phyloP scores from a whole-genome alignment of 129 eudicot species.

The Tanacetum coccineum region DNA sequence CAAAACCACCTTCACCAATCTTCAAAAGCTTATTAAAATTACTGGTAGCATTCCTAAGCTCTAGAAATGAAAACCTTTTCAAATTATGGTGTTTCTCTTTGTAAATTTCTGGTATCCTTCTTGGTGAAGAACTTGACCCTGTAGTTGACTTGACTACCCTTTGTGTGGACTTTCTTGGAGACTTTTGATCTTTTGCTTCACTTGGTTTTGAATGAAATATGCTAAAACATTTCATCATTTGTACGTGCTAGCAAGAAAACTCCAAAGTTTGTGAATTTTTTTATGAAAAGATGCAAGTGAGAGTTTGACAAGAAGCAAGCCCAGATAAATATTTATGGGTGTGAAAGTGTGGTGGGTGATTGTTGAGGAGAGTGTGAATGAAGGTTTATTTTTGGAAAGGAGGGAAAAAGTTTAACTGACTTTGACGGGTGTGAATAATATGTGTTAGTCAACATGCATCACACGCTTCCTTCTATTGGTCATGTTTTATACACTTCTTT shows the following conservation, averaged over 20 bases:
- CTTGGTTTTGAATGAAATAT: conserved; percentile 24
- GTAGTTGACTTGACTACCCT: conserved; percentile 42
- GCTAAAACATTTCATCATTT: conserved; percentile 33
- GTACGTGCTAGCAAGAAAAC: no score
- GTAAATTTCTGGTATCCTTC: conserved; percentile 52
- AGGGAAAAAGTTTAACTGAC: neutral
- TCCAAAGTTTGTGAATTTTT: no score
- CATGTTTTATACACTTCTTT: no score
- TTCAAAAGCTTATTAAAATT: conserved; percentile 65
- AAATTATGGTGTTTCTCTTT: conserved; percentile 48
- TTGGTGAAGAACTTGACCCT: conserved; percentile 40
- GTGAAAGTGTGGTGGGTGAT: neutral
- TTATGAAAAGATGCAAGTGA: neutral
- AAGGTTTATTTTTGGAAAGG: neutral
- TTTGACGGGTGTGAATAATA: neutral
- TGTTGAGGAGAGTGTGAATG: conserved; percentile 1
- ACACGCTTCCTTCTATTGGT: neutral
- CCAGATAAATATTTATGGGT: no score
- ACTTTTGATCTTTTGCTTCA: conserved; percentile 32
- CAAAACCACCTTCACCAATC: conserved; percentile 91
- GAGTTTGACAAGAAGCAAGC: no score
- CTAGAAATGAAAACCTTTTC: conserved; percentile 56
- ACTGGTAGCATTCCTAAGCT: conserved; percentile 64
- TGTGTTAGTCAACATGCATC: neutral
- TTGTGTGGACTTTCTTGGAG: conserved; percentile 13